These are phyloP conservation scores for Imleria badia DNA, from an alignment of 768 basidiomycete species.

Conservation along the genomic window DNA sequence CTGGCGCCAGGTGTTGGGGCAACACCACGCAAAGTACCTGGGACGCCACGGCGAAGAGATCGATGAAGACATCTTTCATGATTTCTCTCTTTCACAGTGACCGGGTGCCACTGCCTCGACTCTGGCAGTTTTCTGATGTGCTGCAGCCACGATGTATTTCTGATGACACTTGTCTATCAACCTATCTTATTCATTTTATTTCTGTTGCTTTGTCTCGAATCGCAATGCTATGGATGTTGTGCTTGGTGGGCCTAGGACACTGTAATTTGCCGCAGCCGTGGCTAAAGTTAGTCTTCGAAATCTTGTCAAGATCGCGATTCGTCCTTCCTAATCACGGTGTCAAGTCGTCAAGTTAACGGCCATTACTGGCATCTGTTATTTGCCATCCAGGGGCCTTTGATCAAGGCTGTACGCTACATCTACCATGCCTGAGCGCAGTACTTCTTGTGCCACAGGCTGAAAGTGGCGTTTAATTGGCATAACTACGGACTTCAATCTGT, in stretches of 20 bases:
- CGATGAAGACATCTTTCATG: slow-evolving; percentile 20
- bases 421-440: too few relatives aligned
- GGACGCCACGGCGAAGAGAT: slow-evolving; percentile 52
- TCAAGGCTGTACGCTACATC: too few relatives aligned
- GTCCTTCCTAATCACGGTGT: neutral
- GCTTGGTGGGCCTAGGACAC: slow-evolving; percentile 2
- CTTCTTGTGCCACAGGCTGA: too few relatives aligned
- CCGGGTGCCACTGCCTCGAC: neutral
- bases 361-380: neutral
- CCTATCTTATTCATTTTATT: slow-evolving; percentile 35
- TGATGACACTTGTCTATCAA: slow-evolving; percentile 14
- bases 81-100: slow-evolving; percentile 7
- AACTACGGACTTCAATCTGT: too few relatives aligned
- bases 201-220: slow-evolving; percentile 27
- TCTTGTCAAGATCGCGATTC: too few relatives aligned
- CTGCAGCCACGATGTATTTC: slow-evolving; percentile 28
- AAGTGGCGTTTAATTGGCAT: neutral
- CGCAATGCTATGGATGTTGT: slow-evolving; percentile 32
- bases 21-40: slow-evolving; percentile 56
- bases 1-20: slow-evolving; percentile 42
- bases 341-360: neutral
- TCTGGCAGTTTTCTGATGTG: slow-evolving; percentile 3
- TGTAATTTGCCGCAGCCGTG: neutral
- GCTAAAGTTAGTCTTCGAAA: neutral
- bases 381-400: neutral